These are phyloP conservation scores for Mycena kentingensis DNA, from an alignment of 768 basidiomycete species.

Conservation along the genomic window DNA sequence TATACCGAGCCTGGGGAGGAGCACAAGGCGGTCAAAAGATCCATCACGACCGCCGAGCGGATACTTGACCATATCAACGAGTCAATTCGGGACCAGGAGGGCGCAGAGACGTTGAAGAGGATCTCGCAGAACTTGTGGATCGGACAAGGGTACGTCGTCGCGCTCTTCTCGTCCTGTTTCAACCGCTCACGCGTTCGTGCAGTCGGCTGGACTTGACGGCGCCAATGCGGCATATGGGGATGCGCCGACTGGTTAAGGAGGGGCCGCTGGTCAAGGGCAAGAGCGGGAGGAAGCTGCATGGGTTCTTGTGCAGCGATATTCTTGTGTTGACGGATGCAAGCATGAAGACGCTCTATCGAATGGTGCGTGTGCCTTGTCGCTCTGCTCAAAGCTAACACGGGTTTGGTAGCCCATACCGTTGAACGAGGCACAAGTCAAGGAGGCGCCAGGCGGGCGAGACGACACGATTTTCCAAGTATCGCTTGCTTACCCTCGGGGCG, in stretches of 20 bases:
- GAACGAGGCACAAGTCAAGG: slow-evolving; percentile 63
- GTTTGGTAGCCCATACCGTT: slow-evolving; percentile 67
- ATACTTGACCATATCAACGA: slow-evolving; percentile 87
- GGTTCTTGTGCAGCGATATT: slow-evolving; percentile 87
- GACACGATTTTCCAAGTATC: slow-evolving; percentile 67
- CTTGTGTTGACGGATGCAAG: slow-evolving; percentile 79
- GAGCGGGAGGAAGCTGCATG: slow-evolving; percentile 76
- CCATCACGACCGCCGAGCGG: slow-evolving; percentile 66
- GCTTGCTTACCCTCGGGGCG: slow-evolving; percentile 71
- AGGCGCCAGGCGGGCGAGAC: slow-evolving; percentile 57
- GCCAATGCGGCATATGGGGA: slow-evolving; percentile 82
- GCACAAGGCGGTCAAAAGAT: slow-evolving; percentile 50
- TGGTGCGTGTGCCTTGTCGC: slow-evolving; percentile 52
- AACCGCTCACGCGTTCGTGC: not conserved
- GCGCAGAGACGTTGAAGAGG: slow-evolving; percentile 67
- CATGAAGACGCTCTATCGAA: slow-evolving; percentile 73
- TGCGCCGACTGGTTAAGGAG: slow-evolving; percentile 78
- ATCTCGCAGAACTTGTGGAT: slow-evolving; percentile 87
- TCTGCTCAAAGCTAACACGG: not conserved
- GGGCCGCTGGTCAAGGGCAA: slow-evolving; percentile 79
- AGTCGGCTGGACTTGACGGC: slow-evolving; percentile 89
- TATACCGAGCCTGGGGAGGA: slow-evolving; percentile 77
- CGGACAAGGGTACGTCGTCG: slow-evolving; percentile 67
- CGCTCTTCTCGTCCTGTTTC: not conserved
- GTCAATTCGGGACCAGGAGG: slow-evolving; percentile 81